Percentiles rank a stretch among this genome's conserved stretches.
Evolutionary conservation across 345 rosid species (phyloP).

Genomic region (Tarenaya hassleriana): DNA sequence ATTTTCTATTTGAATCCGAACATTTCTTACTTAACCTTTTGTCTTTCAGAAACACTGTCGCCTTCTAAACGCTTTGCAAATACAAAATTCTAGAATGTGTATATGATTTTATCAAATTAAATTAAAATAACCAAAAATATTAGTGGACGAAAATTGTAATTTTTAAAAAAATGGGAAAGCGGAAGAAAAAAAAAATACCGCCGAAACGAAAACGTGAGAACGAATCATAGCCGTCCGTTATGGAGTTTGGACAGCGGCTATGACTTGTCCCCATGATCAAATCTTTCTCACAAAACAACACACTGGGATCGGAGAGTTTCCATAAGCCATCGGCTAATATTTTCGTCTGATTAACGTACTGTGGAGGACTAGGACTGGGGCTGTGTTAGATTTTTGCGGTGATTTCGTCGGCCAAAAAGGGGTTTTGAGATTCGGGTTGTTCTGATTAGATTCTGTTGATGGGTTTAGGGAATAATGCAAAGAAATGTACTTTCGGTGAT

Average conservation of each 20-base stretch:
- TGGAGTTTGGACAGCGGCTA: constrained; percentile 43
- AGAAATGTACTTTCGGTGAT: constrained; percentile 33
- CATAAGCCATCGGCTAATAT: no score
- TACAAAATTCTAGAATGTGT: no score
- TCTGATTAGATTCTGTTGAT: constrained; percentile 35
- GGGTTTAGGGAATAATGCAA: constrained; percentile 62
- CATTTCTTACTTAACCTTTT: no score
- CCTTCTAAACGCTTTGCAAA: no score
- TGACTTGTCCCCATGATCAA: constrained; percentile 31
- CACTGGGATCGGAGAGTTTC: constrained; percentile 27
- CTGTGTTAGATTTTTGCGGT: constrained; percentile 8
- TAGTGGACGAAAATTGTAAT: no score
- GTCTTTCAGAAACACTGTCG: no score
- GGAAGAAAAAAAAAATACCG: constrained; percentile 7
- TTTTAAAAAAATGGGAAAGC: neutral
- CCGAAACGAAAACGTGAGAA: constrained; percentile 24
- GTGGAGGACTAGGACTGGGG: no score
- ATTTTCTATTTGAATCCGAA: no score
- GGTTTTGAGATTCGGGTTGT: constrained; percentile 28
- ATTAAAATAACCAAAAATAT: no score
- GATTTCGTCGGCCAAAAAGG: no score
- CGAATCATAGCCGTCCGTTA: constrained; percentile 31
- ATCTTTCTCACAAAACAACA: constrained; percentile 29
- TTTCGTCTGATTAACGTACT: no score
- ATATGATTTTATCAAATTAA: no score